Base-by-base conservation (phyloP, 2,329 filamentous ascomycete species). In the Pseudogymnoascus sp. region DNA sequence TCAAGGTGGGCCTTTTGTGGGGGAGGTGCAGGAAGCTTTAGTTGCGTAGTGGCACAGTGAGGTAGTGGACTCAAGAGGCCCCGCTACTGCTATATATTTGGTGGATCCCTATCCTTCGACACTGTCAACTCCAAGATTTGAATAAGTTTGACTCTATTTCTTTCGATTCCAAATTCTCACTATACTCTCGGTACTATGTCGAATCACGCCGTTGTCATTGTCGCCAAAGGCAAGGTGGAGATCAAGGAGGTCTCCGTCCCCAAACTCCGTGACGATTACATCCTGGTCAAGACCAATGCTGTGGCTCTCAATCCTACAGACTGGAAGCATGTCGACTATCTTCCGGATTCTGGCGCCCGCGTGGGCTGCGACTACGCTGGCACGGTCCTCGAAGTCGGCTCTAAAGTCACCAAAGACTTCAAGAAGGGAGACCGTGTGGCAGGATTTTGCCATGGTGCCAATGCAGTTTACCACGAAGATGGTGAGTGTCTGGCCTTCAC, bases 351-450 rank as follows among this genome's bases (percentile, higher is more conserved):
- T 34, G 68, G 68, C 16, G 61, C 63, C 25, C 62, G 65, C 54
- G 58, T 72, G 35, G 78, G 78, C n/a, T 77, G 74, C 60, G 79
- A 81, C 66, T 81, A 75, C 60, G 74, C 75, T 28, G 79, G 79
- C 38, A 67, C 76, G 12, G 74, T 82, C 2, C 74, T 78, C 37
- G 74, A 77, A 59, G 71, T 81, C 22, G 79, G 79, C 7, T 60
- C 66, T 3, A 73, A 73, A 34, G 75, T 78, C 18, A 76, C 69
- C 14, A 75, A 75, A 63, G 61, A 67, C 5, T 75, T 79, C 62
- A 74, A 74, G 66, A 75, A 74, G 60, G 80, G 80, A 2, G 79
- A 83, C 62, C 74, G 79, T 39, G 70, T 81, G 32, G 68, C 70
- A 22, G 79, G 79, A 4, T 65, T 74, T 11, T 67, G 63, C 1